A percentile compares a stretch with the other conserved stretches of the same genome.
phyloP scores from a whole-genome alignment of 2,329 filamentous ascomycete species.

The Aspergillus texensis region DNA sequence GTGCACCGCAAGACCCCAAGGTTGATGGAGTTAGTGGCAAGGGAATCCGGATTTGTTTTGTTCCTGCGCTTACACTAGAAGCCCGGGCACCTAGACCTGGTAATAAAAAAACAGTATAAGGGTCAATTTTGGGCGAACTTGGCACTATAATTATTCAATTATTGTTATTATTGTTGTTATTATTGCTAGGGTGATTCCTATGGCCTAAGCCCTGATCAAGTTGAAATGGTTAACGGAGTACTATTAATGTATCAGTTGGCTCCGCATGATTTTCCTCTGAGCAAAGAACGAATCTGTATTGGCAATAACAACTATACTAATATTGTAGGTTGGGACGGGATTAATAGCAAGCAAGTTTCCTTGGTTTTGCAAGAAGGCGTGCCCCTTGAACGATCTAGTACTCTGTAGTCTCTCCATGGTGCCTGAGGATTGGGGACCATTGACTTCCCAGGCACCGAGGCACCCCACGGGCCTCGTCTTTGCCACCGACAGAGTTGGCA shows the following conservation, averaged over 20 bases:
- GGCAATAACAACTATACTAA: neutral
- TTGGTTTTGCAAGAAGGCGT: neutral
- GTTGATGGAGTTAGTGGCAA: neutral
- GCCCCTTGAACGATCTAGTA: neutral
- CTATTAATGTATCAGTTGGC: neutral
- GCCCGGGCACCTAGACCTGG: neutral
- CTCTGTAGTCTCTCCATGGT: neutral
- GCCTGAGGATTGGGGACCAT: neutral
- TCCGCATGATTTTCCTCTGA: neutral
- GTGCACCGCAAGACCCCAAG: too few species aligned
- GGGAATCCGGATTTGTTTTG: neutral
- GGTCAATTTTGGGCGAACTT: neutral
- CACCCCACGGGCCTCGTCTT: slow-evolving; percentile 1
- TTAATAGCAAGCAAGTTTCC: neutral
- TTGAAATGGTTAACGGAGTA: neutral
- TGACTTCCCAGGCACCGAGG: slow-evolving; percentile 8
- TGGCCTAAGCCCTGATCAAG: neutral
- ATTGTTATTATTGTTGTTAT: neutral
- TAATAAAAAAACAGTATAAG: neutral
- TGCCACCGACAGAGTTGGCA: slow-evolving; percentile 5
- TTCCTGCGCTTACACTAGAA: neutral
- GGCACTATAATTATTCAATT: neutral
- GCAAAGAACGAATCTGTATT: neutral
- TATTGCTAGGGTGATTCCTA: neutral
- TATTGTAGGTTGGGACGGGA: neutral